Base-by-base conservation (phyloP, 140 eudicot species). In the Senecio squalidus region DNA sequence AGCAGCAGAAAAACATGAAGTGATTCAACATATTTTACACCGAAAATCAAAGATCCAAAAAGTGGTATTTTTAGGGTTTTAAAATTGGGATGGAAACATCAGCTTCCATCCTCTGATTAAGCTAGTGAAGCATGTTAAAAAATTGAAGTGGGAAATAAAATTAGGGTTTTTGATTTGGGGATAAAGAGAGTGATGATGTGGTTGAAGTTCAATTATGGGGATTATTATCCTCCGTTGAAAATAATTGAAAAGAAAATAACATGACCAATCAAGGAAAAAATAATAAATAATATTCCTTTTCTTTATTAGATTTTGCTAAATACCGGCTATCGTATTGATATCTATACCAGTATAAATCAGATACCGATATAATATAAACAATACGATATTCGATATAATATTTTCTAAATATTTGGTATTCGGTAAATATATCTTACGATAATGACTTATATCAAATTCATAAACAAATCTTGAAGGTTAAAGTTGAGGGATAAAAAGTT, bases 51-150 rank as follows among this genome's bases (percentile, higher is more conserved):
- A n/a, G n/a, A n/a, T n/a, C n/a, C n/a, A n/a, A n/a, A n/a, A n/a
- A n/a, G n/a, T n/a, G n/a, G n/a, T n/a, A n/a, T n/a, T n/a, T n/a
- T 22, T 71, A 67, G 74, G 76, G 75, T 60, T 68, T 54, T 52
- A 28, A 46, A 69, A 31, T n/a, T 40, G 66, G 57, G 79, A 85
- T 79, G 73, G 81, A 79, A 66, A 87, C 96, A 84, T 87, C 96
- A 80, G 79, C 89, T 87, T 87, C 96, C 94, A 87, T 87, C 60
- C 73, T 72, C 62, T 30, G n/a, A 49, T n/a, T 31, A 55, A 14
- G 64, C 54, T 72, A 72, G 72, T 26, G 55, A 44, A 64, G 39
- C 77, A 72, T 72, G 71, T 25, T 63, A 27, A 21, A 55, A 31
- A 3, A n/a, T n/a, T n/a, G n/a, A n/a, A n/a, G n/a, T n/a, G n/a